Base-by-base conservation (phyloP, 352 stramenopile genomes). In the Pythium rishiriense region DNA sequence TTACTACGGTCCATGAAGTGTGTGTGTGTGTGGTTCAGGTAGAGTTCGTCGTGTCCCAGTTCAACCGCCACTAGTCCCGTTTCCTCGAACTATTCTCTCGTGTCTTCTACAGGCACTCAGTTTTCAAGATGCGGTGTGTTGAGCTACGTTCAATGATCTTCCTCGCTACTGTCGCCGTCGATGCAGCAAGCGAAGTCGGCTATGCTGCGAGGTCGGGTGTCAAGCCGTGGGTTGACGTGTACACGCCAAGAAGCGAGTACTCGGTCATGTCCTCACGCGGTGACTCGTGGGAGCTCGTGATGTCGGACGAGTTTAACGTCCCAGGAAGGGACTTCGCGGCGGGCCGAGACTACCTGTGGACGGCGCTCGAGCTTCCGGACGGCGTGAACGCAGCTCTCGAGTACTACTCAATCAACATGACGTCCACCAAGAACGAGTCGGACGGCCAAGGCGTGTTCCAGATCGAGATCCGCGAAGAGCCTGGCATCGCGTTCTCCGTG, bases 221-320 rank as follows among this genome's bases (percentile, higher is more conserved):
- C 22, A 54, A 47, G 46, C 58, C 58, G 9, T 79, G 72, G 72
- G 63, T 77, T n/a, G 72, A 79, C 51, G 53, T 64, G 19, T 22
- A 72, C 41, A 79, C 72, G 31, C 58, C 65, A 9, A 39, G 17
- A 19, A 52, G 47, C 15, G 42, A 28, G 33, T 60, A 61, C 29
- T 66, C 35, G 7, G 29, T 55, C 8, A 59, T 52, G 26, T 68
- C 70, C 12, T 76, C 70, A 14, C 66, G 70, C 24, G 72, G 72
- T 25, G 68, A 74, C n/a, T 57, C 37, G 39, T 78, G 69, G 62
- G 46, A 78, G 7, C 54, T 91, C n/a, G 74, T 90, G 8, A 92
- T 95, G 72, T 93, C 79, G n/a, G 90, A 97, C 71, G 90, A 97
- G 70, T 97, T 97, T 70, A 84, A 97, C 62, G 70, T 78, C 49